Evolutionary conservation across 1,139 yeast genomes (phyloP).

Genomic region (Nakaseomyces nivariensis): DNA sequence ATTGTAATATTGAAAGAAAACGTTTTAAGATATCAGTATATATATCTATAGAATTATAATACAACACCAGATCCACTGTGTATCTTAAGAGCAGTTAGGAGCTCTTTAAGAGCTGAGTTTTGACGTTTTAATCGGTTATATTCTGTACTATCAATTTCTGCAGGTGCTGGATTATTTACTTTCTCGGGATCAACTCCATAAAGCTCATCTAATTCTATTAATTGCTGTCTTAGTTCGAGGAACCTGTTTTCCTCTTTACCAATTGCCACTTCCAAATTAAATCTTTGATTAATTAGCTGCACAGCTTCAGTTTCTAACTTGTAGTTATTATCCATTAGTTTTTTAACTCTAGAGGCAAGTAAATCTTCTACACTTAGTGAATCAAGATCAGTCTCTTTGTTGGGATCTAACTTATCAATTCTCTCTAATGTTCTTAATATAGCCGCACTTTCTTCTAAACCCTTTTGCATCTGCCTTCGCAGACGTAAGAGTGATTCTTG

Average conservation of each 20-base stretch:
- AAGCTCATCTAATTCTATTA: constrained; percentile 4
- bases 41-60: background rate
- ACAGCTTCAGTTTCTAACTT: constrained; percentile 6
- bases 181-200: background rate
- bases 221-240: background rate
- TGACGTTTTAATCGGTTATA: constrained; percentile 5
- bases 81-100: constrained; percentile 15
- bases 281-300: background rate
- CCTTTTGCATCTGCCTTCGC: constrained; percentile 18
- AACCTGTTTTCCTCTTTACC: background rate
- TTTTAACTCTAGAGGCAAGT: constrained; percentile 9
- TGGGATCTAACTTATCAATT: constrained; percentile 3
- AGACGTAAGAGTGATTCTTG: constrained; percentile 12
- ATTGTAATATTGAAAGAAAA: too few relatives aligned
- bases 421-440: constrained; percentile 14
- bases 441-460: constrained; percentile 21
- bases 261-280: background rate
- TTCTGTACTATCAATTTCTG: background rate
- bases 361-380: constrained; percentile 6
- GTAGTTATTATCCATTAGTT: constrained; percentile 10
- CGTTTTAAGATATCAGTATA: too few relatives aligned
- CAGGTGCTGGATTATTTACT: background rate
- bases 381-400: background rate
- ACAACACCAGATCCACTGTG: constrained; percentile 9
- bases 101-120: constrained; percentile 12